Percentiles rank a stretch among this genome's conserved stretches.
phyloP scores from a whole-genome alignment of 306 rosid species.

The Oxytropis ochrocephala region DNA sequence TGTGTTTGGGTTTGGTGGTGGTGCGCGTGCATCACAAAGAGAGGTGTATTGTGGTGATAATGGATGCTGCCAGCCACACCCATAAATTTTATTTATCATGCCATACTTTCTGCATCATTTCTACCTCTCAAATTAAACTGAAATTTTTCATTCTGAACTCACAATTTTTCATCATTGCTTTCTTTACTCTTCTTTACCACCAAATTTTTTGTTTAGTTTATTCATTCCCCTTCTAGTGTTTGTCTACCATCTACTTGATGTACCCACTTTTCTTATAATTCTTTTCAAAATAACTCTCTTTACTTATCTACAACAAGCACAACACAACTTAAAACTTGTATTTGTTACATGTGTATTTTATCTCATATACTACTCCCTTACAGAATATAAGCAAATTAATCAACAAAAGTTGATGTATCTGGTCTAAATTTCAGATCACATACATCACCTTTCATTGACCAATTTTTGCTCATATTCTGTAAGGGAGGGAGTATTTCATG shows the following conservation, averaged over 20 bases:
- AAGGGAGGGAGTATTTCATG: too few species aligned
- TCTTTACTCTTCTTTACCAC: slow-evolving; percentile 2
- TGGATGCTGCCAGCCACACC: slow-evolving; percentile 67
- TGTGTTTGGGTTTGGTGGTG: slow-evolving; percentile 77
- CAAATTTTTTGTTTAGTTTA: not conserved
- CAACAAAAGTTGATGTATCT: too few species aligned
- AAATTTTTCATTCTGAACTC: slow-evolving; percentile 55
- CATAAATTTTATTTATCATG: slow-evolving; percentile 69
- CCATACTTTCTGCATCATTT: slow-evolving; percentile 68
- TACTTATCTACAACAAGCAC: not conserved
- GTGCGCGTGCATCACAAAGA: slow-evolving; percentile 78
- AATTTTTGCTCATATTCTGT: too few species aligned
- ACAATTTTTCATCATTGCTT: slow-evolving; percentile 55
- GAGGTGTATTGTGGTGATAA: slow-evolving; percentile 41
- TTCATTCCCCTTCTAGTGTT: slow-evolving; percentile 4
- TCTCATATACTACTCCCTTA: too few species aligned
- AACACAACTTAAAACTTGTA: too few species aligned
- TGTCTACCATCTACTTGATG: slow-evolving; percentile 12
- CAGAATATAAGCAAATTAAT: too few species aligned
- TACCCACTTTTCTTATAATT: slow-evolving; percentile 7
- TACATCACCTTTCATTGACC: too few species aligned
- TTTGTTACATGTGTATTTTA: too few species aligned
- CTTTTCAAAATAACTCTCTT: not conserved
- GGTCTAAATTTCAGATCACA: too few species aligned
- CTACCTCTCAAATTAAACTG: slow-evolving; percentile 42